These are phyloP conservation scores for Serendipita vermifera DNA, from an alignment of 768 basidiomycete genomes.

Conservation along the genomic window DNA sequence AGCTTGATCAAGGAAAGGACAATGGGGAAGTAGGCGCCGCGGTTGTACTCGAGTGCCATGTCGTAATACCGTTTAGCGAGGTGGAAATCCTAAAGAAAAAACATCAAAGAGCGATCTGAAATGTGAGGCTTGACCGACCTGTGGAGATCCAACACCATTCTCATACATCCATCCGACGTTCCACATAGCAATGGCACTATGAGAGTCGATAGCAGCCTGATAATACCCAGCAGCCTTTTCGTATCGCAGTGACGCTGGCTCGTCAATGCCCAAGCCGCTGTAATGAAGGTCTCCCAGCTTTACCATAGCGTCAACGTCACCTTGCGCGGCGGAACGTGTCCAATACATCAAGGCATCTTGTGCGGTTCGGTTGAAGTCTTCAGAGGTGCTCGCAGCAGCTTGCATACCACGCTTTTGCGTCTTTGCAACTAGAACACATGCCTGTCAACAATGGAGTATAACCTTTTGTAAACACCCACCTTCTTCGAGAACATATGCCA, in stretches of 20 bases:
- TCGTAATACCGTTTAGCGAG: conserved; percentile 96
- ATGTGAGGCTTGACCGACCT: conserved; percentile 33
- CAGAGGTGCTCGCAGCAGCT: neutral
- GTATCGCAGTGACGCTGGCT: conserved; percentile 47
- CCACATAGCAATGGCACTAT: conserved; percentile 95
- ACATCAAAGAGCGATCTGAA: neutral
- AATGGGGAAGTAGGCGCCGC: conserved; percentile 83
- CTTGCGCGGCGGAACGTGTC: conserved; percentile 87
- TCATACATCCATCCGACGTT: conserved; percentile 99
- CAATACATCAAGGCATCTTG: conserved; percentile 79
- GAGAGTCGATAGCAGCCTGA: conserved; percentile 81
- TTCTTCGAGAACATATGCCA: conserved; percentile 86
- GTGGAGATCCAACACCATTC: conserved; percentile 81
- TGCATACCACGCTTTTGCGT: neutral
- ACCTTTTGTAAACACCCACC: conserved; percentile 42
- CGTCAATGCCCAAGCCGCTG: conserved; percentile 71
- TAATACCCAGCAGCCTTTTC: conserved; percentile 93
- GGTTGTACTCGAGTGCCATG: conserved; percentile 70
- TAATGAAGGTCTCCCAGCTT: conserved; percentile 99
- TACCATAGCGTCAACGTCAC: conserved; percentile 91
- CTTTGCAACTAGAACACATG: neutral
- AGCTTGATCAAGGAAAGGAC: conserved; percentile 68
- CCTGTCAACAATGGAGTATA: neutral
- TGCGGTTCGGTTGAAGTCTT: conserved; percentile 51
- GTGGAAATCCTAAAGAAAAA: conserved; percentile 63